Percentiles rank a stretch among this genome's conserved stretches.
Conservation (phyloP, 495 filamentous ascomycete genomes). For the Amorphotheca resinae region DNA sequence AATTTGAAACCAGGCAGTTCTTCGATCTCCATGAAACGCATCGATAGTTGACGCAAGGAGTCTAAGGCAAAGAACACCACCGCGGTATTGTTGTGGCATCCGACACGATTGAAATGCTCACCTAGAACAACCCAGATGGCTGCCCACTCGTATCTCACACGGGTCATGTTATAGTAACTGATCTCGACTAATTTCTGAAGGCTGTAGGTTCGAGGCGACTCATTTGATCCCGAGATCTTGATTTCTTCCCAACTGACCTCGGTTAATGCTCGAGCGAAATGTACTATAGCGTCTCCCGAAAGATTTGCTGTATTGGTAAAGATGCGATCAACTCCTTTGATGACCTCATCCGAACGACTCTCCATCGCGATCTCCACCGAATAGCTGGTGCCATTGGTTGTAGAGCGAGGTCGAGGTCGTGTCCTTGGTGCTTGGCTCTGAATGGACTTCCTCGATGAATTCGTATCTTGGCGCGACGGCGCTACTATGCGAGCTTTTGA, state of each 20-base stretch:
- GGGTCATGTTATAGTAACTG: constrained; percentile 98
- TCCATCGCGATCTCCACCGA: constrained; percentile 82
- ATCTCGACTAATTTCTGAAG: constrained; percentile 98
- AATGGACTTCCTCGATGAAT: constrained; percentile 51
- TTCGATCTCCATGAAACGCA: constrained; percentile 98
- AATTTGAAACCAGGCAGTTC: constrained; percentile 98
- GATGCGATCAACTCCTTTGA: constrained; percentile 85
- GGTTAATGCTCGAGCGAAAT: constrained; percentile 85
- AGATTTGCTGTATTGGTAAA: constrained; percentile 93
- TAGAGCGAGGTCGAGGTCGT: constrained; percentile 51
- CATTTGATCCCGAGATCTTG: constrained; percentile 86
- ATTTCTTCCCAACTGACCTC: constrained; percentile 99
- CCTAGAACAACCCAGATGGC: constrained; percentile 94
- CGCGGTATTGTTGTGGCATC: constrained; percentile 85
- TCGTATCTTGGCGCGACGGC: constrained; percentile 30
- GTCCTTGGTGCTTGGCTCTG: constrained; percentile 39
- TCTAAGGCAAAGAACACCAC: constrained; percentile 97
- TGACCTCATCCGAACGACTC: constrained; percentile 80
- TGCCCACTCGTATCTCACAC: constrained; percentile 96
- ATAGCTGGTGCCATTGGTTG: constrained; percentile 48
- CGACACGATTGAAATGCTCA: constrained; percentile 94
- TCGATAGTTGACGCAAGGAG: constrained; percentile 85
- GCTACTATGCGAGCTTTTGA: constrained; percentile 66
- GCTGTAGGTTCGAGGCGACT: constrained; percentile 89
- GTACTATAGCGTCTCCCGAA: constrained; percentile 90